A percentile compares a stretch with the other conserved stretches of the same genome.
phyloP scores from a whole-genome alignment of 2,329 filamentous ascomycete species.

The Amauroascus niger region DNA sequence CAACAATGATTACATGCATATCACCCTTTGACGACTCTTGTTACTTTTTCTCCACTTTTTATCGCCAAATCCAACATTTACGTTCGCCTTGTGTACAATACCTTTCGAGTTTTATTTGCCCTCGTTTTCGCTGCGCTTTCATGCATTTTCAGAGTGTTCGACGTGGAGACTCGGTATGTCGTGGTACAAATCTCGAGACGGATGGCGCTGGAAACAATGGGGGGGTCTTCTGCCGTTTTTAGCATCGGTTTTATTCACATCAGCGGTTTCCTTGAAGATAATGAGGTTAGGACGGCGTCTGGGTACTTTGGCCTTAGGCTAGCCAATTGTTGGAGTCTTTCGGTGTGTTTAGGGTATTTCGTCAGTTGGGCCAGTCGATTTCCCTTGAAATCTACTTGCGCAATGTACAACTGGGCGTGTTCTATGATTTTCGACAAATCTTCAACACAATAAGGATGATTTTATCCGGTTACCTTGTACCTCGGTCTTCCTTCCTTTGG shows the following conservation, averaged over 20 bases:
- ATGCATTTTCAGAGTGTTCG: conserved; percentile 9
- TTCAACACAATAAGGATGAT: conserved; percentile 2
- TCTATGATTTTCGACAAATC: background rate
- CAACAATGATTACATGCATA: conserved; percentile 72
- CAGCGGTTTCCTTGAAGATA: background rate
- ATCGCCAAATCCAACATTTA: background rate
- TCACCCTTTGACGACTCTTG: conserved; percentile 33
- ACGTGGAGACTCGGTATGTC: conserved; percentile 1
- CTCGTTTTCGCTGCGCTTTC: conserved; percentile 15
- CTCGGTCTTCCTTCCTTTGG: background rate
- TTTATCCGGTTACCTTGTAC: background rate
- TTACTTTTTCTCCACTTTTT: background rate
- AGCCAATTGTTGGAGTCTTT: conserved; percentile 3
- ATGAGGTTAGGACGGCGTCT: background rate
- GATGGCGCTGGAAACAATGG: conserved; percentile 8
- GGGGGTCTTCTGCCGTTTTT: background rate
- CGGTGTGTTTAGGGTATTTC: conserved; percentile 4
- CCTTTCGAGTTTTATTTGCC: conserved; percentile 10
- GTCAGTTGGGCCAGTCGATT: background rate
- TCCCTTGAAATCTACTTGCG: background rate
- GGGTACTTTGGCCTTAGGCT: background rate
- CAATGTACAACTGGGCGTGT: background rate
- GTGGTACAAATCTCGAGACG: conserved; percentile 4
- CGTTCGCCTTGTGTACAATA: conserved; percentile 10
- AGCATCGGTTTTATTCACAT: conserved; percentile 3